Base-by-base conservation (phyloP, 164 flowering plant genomes). In the Vitis amurensis region DNA sequence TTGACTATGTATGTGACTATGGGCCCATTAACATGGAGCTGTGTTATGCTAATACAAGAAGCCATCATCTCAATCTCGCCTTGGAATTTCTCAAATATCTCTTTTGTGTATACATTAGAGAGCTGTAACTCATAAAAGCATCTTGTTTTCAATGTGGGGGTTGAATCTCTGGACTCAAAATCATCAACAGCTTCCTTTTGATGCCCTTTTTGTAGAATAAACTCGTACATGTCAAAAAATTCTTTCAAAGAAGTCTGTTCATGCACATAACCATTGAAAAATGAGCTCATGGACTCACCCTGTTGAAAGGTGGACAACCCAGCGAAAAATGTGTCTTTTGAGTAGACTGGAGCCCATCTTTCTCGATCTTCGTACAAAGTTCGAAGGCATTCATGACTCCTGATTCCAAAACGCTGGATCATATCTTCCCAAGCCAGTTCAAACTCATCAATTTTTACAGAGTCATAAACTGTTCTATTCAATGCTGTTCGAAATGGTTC, bases 121-220 rank as follows among this genome's bases (percentile, higher is more conserved):
- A 88, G 79, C 77, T 86, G 92, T 31, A 76, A 63, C 73, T 88
- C 90, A 63, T 75, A 88, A 64, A 16, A 76, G 77, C 75, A 74
- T n/a, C 72, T 67, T 65, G 92, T 79, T 70, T 55, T 86, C 61
- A 85, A 52, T 50, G 66, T 27, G n/a, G 79, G 79, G 69, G 55
- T 76, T 23, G 67, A 80, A 50, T 80, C 64, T 64, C 74, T 72
- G 2, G 92, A 81, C 70, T 86, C 89, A 15, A 69, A 23, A 79
- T 88, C 90, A 68, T 71, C 81, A 44, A 75, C 70, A 27, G 78
- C 76, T 83, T 88, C 92, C 63, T 74, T 75, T 63, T 80, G 73
- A 44, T 31, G 68, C 64, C 64, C 77, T 59, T 76, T 77, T 58
- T 79, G 78, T 11, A 78, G 63, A 67, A 71, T 66, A 29, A 63